Conservation (phyloP, 1,284 basidiomycete genomes). For the Cryptococcus sp. region DNA sequence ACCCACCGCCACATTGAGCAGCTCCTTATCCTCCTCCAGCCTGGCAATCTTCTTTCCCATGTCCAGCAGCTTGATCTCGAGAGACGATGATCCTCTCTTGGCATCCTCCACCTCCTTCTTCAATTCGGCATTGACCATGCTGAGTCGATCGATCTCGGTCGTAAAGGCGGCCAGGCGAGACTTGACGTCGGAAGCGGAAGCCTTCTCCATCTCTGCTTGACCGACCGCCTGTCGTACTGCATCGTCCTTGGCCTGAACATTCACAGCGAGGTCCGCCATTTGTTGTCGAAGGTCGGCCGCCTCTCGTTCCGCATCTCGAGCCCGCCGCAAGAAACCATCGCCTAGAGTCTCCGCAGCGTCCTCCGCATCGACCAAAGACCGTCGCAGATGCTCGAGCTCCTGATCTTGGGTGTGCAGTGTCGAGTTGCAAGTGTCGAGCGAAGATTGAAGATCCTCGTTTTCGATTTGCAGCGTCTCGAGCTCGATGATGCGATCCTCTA, state of each 20-base stretch:
- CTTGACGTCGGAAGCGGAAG: conserved; percentile 10
- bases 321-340: conserved; percentile 6
- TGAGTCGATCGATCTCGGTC: conserved; percentile 27
- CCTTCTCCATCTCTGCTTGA: conserved; percentile 17
- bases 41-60: conserved; percentile 17
- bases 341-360: conserved; percentile 7
- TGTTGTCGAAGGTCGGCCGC: conserved; percentile 9
- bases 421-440: conserved; percentile 9
- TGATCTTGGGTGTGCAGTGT: conserved; percentile 13
- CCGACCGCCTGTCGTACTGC: conserved; percentile 14
- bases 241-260: conserved; percentile 9
- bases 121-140: conserved; percentile 19
- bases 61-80: conserved; percentile 13
- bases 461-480: neutral
- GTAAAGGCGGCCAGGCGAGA: conserved; percentile 22
- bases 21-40: conserved; percentile 29
- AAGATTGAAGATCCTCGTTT: conserved; percentile 3
- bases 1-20: conserved; percentile 34
- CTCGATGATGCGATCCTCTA: neutral
- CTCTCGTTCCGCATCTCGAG: conserved; percentile 16
- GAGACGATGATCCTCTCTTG: conserved; percentile 7
- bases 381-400: conserved; percentile 12
- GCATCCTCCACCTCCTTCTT: conserved; percentile 13
- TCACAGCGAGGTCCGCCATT: conserved; percentile 12
- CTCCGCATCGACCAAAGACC: conserved; percentile 12